Percentiles rank a stretch among this genome's conserved stretches.
Conservation (phyloP, 306 rosid species). For the Astragalus glycyphyllos region DNA sequence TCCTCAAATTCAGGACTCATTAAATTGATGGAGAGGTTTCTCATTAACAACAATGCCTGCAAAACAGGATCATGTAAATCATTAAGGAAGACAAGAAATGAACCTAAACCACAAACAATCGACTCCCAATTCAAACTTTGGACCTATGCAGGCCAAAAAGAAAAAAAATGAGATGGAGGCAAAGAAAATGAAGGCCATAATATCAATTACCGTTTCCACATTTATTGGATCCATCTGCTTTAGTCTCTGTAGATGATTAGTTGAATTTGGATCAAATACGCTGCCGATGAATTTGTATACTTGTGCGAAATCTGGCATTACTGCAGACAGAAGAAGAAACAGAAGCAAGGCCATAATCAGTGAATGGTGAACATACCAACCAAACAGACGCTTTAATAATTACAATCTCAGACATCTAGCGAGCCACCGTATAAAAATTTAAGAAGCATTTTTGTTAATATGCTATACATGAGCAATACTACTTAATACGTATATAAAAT, state of each 20-base stretch:
- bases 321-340: constrained; percentile 52
- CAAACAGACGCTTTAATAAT: constrained; percentile 12
- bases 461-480: too few relatives aligned
- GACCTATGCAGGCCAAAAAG: background rate
- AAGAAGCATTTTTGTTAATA: too few relatives aligned
- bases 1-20: constrained; percentile 77
- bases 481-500: too few relatives aligned
- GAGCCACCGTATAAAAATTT: too few relatives aligned
- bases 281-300: constrained; percentile 85
- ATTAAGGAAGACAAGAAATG: background rate
- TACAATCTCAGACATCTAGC: background rate
- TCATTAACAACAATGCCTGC: constrained; percentile 83
- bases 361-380: constrained; percentile 17
- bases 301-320: constrained; percentile 83
- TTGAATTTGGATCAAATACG: constrained; percentile 75
- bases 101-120: constrained; percentile 10
- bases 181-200: constrained; percentile 7
- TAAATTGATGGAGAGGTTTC: constrained; percentile 76
- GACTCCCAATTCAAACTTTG: constrained; percentile 14
- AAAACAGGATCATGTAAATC: constrained; percentile 38
- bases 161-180: constrained; percentile 6
- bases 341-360: constrained; percentile 37
- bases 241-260: constrained; percentile 72
- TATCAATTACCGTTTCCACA: constrained; percentile 78
- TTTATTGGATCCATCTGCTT: constrained; percentile 85